Conservation (phyloP, 768 basidiomycete species). For the Trametes elegans region DNA sequence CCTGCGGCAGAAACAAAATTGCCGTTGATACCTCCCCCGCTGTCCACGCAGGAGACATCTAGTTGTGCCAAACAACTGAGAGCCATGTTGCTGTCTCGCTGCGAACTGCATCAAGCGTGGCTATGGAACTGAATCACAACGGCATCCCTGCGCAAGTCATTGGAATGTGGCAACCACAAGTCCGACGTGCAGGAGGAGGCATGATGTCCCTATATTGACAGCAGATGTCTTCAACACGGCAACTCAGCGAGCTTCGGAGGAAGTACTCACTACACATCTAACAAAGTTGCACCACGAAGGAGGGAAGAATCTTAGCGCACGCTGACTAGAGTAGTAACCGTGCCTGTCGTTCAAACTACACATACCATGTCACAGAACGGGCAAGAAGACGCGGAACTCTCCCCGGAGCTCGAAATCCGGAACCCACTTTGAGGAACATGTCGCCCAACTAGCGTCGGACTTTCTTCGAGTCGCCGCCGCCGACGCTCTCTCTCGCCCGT, state of each 20-base stretch:
- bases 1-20: too few species aligned
- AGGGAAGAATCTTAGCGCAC: not conserved
- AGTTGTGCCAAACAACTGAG: too few species aligned
- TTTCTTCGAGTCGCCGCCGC: constrained; percentile 6
- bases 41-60: too few species aligned
- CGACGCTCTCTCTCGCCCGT: not conserved
- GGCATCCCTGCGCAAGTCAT: too few species aligned
- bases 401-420: too few species aligned
- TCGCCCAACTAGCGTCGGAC: not conserved
- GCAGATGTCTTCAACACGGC: not conserved
- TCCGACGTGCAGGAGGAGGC: not conserved
- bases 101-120: too few species aligned
- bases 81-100: too few species aligned
- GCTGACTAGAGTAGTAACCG: not conserved
- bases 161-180: not conserved
- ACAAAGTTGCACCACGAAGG: not conserved
- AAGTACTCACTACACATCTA: not conserved
- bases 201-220: not conserved
- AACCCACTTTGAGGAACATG: not conserved
- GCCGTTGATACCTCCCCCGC: too few species aligned
- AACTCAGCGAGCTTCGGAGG: not conserved
- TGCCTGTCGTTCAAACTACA: not conserved
- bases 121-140: too few species aligned
- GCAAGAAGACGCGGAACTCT: too few species aligned
- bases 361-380: not conserved